Conservation (phyloP, 78 protist genomes). For the Dictyostelium firmibasis region DNA sequence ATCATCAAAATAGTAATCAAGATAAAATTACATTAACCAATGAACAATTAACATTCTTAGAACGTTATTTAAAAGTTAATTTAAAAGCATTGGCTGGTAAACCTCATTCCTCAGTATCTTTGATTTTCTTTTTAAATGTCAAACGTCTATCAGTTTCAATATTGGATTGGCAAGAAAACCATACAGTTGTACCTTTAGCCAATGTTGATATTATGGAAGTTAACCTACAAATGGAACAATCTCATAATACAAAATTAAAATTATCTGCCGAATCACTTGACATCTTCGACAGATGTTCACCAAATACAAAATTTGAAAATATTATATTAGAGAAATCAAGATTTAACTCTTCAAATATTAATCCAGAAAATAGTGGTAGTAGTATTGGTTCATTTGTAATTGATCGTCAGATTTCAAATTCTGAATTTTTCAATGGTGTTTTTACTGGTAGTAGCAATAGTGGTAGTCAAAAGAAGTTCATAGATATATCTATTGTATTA, state of each 20-base stretch:
- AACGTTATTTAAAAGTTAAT: background rate
- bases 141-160: background rate
- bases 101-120: background rate
- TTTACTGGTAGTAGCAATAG: background rate
- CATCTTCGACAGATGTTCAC: slow-evolving; percentile 22
- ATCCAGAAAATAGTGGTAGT: background rate
- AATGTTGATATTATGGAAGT: background rate
- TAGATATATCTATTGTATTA: background rate
- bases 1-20: background rate
- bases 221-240: slow-evolving; percentile 9
- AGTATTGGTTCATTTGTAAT: background rate
- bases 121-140: background rate
- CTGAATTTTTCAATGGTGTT: background rate
- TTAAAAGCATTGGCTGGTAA: background rate
- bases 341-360: background rate
- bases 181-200: background rate
- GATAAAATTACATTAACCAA: slow-evolving; percentile 1
- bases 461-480: background rate
- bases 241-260: background rate
- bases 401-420: background rate
- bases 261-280: background rate
- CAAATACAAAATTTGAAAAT: slow-evolving; percentile 53
- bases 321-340: slow-evolving; percentile 1
- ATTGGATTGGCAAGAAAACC: slow-evolving; percentile 43
- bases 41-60: slow-evolving; percentile 40